Evolutionary conservation across 1,284 basidiomycete species (phyloP).

Genomic region (Anthracocystis walkeri): DNA sequence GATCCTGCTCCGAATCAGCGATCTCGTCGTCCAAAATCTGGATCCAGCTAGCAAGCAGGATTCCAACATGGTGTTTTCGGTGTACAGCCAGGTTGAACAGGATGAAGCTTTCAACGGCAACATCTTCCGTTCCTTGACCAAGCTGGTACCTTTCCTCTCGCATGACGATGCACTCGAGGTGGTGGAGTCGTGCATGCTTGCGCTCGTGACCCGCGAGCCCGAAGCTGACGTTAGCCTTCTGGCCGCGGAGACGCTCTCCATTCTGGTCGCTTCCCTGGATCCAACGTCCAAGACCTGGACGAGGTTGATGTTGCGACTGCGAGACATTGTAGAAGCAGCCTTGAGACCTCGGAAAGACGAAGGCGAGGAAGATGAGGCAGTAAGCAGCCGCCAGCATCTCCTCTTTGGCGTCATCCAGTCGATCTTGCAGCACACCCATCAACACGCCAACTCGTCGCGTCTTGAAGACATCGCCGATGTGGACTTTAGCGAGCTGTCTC

Average conservation of each 20-base stretch:
- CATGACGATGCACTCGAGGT: constrained; percentile 7
- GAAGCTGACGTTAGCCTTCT: constrained; percentile 1
- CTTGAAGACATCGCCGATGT: background rate
- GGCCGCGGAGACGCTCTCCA: constrained; percentile 16
- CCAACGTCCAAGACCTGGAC: constrained; percentile 8
- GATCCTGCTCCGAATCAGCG: constrained; percentile 16
- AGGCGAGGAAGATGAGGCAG: background rate
- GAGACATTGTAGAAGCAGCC: constrained; percentile 8
- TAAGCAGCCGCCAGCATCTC: background rate
- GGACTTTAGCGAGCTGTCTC: constrained; percentile 8
- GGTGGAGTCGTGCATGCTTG: constrained; percentile 3
- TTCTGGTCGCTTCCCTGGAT: constrained; percentile 8
- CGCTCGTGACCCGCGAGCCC: constrained; percentile 3
- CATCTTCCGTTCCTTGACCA: constrained; percentile 13
- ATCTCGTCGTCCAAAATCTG: constrained; percentile 19
- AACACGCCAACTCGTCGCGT: constrained; percentile 3
- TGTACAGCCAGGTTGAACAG: background rate
- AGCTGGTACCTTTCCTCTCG: constrained; percentile 24
- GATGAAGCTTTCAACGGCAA: background rate
- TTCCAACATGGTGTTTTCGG: constrained; percentile 11
- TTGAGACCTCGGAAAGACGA: background rate
- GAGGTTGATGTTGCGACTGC: background rate
- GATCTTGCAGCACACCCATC: constrained; percentile 12
- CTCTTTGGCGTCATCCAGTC: constrained; percentile 21
- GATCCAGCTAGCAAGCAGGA: constrained; percentile 26